Base-by-base conservation (phyloP, 805 yeast species). In the Ogataea angusta region DNA sequence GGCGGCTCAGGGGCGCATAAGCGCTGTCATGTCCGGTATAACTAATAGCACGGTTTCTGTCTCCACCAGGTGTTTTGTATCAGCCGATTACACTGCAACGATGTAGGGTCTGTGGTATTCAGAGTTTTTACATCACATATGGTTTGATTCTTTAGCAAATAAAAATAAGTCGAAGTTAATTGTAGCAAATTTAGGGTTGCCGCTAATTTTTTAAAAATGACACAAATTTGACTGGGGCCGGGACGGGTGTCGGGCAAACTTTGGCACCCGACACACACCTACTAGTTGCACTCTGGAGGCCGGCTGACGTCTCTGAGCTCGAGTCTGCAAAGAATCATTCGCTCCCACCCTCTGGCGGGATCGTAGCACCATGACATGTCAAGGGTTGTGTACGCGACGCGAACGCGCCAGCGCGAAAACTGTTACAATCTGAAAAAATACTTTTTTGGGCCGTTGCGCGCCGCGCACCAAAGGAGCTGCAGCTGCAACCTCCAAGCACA, bases 371-470 rank as follows among this genome's bases (percentile, higher is more conserved):
- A 33, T 30, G 42, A 38, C 42, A 38, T 18, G 19, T 31, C 12
- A 16, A 15, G 26, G 30, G 42, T 38, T 38, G 42, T 33, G 37
- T 27, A 38, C 42, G 42, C 42, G 42, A 38, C 42, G 30, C 42
- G 42, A 22, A 27, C 23, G 23, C 40, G 35, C 40, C 29, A 29
- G 13, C 26, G 40, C 40, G 40, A 37, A 28, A 21, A 10, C 22
- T 9, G 13, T 33, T 17, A 10, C 24, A 30, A 22, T 29, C 34
- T 29, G 23, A 16, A 14, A 36, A 37, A 38, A 18, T 18, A 38
- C n/a, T 31, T 38, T 38, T 38, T 32, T 31, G 24, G 35, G 25
- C 21, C 15, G 26, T 26, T 30, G 42, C 42, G 37, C 36, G 42
- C 23, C 32, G 35, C 40, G 33, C 22, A 26, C 28, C 28, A 26